These are phyloP conservation scores for Daldinia grandis DNA, from an alignment of 495 filamentous ascomycete species.

Conservation along the genomic window DNA sequence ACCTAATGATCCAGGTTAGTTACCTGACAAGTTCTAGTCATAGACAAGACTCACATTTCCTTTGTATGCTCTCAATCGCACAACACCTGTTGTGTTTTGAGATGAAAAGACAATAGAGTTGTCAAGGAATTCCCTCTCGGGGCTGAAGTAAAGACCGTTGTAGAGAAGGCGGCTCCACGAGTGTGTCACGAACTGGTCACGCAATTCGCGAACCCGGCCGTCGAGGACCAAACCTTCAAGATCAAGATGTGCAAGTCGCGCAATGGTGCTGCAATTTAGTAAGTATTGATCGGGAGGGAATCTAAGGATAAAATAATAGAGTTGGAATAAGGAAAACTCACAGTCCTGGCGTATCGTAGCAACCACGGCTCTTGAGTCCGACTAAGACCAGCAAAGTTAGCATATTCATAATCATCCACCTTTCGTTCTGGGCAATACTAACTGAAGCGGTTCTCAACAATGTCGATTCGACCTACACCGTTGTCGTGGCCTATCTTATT, in stretches of 20 bases:
- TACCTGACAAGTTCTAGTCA: constrained; percentile 47
- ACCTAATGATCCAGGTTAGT: constrained; percentile 73
- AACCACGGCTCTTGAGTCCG: constrained; percentile 80
- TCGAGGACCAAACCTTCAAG: constrained; percentile 88
- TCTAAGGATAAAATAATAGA: neutral
- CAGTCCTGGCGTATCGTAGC: constrained; percentile 82
- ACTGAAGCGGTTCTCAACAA: constrained; percentile 59
- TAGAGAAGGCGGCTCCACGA: constrained; percentile 79
- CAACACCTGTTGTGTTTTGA: constrained; percentile 61
- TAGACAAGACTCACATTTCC: constrained; percentile 46
- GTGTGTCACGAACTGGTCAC: constrained; percentile 83
- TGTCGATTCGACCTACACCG: constrained; percentile 90
- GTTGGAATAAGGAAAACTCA: neutral
- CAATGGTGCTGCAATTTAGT: constrained; percentile 58
- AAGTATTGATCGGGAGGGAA: neutral
- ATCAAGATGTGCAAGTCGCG: constrained; percentile 80
- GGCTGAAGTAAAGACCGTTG: constrained; percentile 73
- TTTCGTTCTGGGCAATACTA: neutral
- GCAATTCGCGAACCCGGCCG: constrained; percentile 80
- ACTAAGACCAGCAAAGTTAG: constrained; percentile 61
- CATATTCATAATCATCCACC: neutral
- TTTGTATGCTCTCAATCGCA: constrained; percentile 73
- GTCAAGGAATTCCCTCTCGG: constrained; percentile 72
- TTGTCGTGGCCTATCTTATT: constrained; percentile 80
- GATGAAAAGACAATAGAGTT: constrained; percentile 75